Percentiles rank a stretch among this genome's conserved stretches.
These are phyloP conservation scores for Yamadazyma akitaensis DNA, from an alignment of 805 yeast species.

Conservation along the genomic window DNA sequence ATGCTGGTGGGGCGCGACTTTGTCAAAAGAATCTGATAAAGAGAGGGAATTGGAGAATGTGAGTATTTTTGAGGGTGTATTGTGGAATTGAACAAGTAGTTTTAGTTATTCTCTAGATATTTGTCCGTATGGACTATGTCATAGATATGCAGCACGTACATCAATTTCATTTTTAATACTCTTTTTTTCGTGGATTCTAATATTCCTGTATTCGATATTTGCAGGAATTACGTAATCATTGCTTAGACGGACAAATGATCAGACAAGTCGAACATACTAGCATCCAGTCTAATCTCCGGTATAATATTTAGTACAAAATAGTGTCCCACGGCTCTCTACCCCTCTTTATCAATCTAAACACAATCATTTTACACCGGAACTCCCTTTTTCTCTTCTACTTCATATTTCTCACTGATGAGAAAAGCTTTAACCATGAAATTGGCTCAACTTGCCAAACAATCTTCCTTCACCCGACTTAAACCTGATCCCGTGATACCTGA, in stretches of 20 bases:
- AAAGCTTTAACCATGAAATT: neutral
- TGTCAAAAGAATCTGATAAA: no score
- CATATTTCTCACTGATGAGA: neutral
- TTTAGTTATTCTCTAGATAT: no score
- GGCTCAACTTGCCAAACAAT: slow-evolving; percentile 26
- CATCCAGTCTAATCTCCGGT: neutral
- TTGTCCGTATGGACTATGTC: no score
- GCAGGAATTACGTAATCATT: neutral
- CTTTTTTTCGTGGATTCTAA: neutral
- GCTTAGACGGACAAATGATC: neutral
- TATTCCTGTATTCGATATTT: no score
- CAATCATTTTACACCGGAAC: no score
- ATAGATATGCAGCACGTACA: no score
- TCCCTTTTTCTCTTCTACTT: neutral
- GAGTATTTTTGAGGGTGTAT: no score
- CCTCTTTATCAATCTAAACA: neutral
- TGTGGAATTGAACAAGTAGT: no score
- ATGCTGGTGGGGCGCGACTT: neutral
- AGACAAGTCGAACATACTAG: neutral
- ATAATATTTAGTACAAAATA: neutral
- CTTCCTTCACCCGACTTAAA: slow-evolving; percentile 24
- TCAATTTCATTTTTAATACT: no score
- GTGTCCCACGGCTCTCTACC: neutral
- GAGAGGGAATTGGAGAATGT: no score
- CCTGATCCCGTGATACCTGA: slow-evolving; percentile 32